Evolutionary conservation across 225 moss, liverwort and hornwort species (phyloP).

Genomic region (Anthoceros angustus): DNA sequence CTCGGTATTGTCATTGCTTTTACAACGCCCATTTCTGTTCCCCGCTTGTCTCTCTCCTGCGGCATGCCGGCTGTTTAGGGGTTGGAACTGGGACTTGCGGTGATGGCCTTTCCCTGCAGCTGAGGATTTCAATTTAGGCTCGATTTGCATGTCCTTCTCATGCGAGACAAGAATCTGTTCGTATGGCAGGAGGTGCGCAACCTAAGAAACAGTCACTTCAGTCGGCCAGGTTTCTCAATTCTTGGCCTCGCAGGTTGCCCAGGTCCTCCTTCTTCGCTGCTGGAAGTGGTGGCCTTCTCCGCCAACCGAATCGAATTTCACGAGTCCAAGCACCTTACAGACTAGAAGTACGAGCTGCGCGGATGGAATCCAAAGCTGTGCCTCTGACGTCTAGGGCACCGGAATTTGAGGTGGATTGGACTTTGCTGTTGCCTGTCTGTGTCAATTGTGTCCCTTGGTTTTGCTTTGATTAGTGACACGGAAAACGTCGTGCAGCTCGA

Average conservation of each 20-base stretch:
- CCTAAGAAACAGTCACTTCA: too few relatives aligned
- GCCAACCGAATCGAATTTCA: background rate
- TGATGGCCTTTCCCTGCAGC: too few relatives aligned
- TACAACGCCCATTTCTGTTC: background rate
- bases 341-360: background rate
- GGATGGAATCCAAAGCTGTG: conserved; percentile 4
- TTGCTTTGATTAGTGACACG: background rate
- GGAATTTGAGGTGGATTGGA: background rate
- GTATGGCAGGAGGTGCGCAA: too few relatives aligned
- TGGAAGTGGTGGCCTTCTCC: background rate
- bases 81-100: too few relatives aligned
- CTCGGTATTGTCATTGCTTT: background rate
- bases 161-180: too few relatives aligned
- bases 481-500: conserved; percentile 27
- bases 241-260: background rate
- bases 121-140: too few relatives aligned
- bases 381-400: background rate
- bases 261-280: background rate
- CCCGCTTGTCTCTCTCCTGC: too few relatives aligned
- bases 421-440: background rate
- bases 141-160: too few relatives aligned
- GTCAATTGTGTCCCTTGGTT: background rate
- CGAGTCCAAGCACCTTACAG: background rate
- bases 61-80: too few relatives aligned
- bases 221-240: too few relatives aligned